Evolutionary conservation across 306 rosid genomes (phyloP).

Genomic region (Senna tora): DNA sequence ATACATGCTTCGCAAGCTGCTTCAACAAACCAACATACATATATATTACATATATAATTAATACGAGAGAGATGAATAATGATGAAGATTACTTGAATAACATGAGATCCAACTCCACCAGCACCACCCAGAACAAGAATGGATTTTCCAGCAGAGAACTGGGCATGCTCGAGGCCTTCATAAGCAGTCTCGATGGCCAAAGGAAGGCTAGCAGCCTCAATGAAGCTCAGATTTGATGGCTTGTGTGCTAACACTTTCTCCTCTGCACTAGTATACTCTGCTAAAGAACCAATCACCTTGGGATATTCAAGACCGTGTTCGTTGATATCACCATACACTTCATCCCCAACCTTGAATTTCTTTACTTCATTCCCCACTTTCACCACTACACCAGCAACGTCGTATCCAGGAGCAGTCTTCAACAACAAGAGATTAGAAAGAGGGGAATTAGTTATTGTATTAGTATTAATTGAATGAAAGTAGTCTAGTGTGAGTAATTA

Average conservation of each 20-base stretch:
- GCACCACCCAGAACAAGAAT: slow-evolving; percentile 37
- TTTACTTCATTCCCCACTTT: slow-evolving; percentile 54
- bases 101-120: slow-evolving; percentile 58
- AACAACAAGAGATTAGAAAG: neutral
- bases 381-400: slow-evolving; percentile 63
- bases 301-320: slow-evolving; percentile 35
- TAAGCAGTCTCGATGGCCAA: neutral
- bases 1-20: slow-evolving; percentile 77
- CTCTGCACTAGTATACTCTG: slow-evolving; percentile 55
- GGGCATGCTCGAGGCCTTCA: neutral
- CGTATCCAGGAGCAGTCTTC: slow-evolving; percentile 51
- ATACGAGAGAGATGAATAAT: neutral
- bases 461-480: too few species aligned
- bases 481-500: too few species aligned
- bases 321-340: slow-evolving; percentile 41
- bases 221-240: slow-evolving; percentile 27
- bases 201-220: neutral
- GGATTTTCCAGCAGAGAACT: neutral
- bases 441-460: neutral
- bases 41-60: neutral
- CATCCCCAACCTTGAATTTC: slow-evolving; percentile 45
- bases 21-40: neutral
- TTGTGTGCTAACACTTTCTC: slow-evolving; percentile 52
- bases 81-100: slow-evolving; percentile 49
- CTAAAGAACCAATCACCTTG: slow-evolving; percentile 50